Evolutionary conservation across 2,329 filamentous ascomycete genomes (phyloP).

Genomic region (Botrytis pseudocinerea): DNA sequence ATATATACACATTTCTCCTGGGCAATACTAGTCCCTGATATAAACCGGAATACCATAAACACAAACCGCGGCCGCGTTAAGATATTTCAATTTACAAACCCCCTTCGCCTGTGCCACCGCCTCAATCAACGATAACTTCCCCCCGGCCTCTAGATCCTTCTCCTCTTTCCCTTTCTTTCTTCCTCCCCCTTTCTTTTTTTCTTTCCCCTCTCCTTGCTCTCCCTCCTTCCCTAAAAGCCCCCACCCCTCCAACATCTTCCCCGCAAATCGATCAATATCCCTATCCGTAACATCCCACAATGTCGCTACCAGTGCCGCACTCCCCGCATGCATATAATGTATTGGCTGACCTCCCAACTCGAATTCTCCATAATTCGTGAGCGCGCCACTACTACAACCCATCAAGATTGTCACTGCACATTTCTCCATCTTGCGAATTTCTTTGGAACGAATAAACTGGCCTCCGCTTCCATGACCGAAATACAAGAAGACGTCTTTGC

Average conservation of each 20-base stretch:
- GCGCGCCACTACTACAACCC: conserved; percentile 85
- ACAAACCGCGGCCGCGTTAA: conserved; percentile 91
- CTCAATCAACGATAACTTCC: conserved; percentile 66
- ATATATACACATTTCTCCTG: not conserved
- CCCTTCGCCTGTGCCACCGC: conserved; percentile 74
- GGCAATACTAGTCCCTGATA: conserved; percentile 28
- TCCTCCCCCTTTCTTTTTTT: conserved; percentile 33
- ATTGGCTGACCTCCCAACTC: conserved; percentile 88
- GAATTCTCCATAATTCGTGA: conserved; percentile 81
- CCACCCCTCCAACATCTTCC: conserved; percentile 67
- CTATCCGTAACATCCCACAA: conserved; percentile 98
- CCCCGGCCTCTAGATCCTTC: conserved; percentile 36
- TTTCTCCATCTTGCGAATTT: conserved; percentile 73
- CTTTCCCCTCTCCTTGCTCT: conserved; percentile 38
- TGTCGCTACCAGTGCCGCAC: conserved; percentile 84
- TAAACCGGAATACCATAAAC: conserved; percentile 93
- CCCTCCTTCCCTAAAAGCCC: conserved; percentile 56
- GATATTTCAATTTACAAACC: conserved; percentile 83
- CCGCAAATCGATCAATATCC: conserved; percentile 92
- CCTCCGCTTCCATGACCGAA: conserved; percentile 95
- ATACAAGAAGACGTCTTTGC: conserved; percentile 77
- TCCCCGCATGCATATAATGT: conserved; percentile 87
- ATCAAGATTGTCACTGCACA: conserved; percentile 87
- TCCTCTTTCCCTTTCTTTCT: conserved; percentile 39
- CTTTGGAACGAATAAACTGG: conserved; percentile 87